phyloP scores from a whole-genome alignment of 768 basidiomycete species.

The Gloeostereum incarnatum region DNA sequence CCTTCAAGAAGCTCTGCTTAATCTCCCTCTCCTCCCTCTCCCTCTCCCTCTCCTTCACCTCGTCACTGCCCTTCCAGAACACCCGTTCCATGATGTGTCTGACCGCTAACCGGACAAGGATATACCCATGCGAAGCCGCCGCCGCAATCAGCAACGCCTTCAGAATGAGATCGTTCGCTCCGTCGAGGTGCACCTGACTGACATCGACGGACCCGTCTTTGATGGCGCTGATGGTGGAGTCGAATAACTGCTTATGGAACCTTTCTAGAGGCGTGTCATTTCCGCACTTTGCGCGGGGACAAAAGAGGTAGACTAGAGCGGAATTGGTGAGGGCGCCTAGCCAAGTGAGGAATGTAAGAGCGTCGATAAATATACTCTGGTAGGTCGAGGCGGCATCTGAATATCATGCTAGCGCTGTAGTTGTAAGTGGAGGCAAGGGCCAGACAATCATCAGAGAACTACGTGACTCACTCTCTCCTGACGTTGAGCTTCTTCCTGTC shows the following conservation, averaged over 20 bases:
- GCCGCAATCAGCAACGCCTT: constrained; percentile 69
- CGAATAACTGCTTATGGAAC: constrained; percentile 19
- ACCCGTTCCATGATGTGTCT: constrained; percentile 64
- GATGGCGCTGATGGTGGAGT: too few relatives aligned
- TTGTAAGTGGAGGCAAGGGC: too few relatives aligned
- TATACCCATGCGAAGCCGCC: constrained; percentile 79
- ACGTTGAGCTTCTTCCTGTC: too few relatives aligned
- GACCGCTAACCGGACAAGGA: constrained; percentile 52
- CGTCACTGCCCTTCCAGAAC: constrained; percentile 69
- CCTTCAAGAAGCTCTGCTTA: constrained; percentile 28
- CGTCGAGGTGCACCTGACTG: constrained; percentile 16
- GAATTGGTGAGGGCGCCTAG: constrained; percentile 81
- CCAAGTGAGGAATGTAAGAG: constrained; percentile 84
- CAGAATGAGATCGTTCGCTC: constrained; percentile 42
- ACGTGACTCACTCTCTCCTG: too few relatives aligned
- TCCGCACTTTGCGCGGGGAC: constrained; percentile 21
- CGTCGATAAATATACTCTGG: too few relatives aligned
- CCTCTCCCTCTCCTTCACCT: constrained; percentile 49
- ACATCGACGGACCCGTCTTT: not conserved
- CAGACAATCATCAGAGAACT: too few relatives aligned
- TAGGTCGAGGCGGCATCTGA: too few relatives aligned
- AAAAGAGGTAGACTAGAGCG: constrained; percentile 88
- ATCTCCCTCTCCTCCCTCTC: constrained; percentile 45
- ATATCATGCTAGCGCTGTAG: too few relatives aligned
- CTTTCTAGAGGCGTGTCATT: constrained; percentile 13